These are phyloP conservation scores for Colletotrichum tofieldiae DNA, from an alignment of 2,329 filamentous ascomycete species.

Conservation along the genomic window DNA sequence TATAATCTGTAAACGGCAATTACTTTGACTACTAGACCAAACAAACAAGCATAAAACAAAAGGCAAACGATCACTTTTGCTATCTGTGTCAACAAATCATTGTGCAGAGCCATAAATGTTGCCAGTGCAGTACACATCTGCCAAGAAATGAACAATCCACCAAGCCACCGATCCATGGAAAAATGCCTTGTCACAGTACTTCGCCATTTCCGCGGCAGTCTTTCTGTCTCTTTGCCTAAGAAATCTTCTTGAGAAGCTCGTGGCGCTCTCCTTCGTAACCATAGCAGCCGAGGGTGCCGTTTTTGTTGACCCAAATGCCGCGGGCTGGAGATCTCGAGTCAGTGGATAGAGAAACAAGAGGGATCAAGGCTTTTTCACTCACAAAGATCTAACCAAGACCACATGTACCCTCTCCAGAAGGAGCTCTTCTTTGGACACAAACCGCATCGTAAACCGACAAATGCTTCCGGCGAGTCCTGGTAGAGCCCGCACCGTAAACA, in stretches of 20 bases:
- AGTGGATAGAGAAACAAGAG: neutral
- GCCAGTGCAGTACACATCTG: too few relatives aligned
- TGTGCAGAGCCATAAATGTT: too few relatives aligned
- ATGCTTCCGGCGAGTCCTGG: neutral
- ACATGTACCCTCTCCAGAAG: neutral
- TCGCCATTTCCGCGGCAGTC: neutral
- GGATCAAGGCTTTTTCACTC: neutral
- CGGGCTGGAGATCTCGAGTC: neutral
- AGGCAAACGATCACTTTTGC: too few relatives aligned
- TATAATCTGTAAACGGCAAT: too few relatives aligned
- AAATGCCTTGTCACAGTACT: neutral
- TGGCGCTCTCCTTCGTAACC: neutral
- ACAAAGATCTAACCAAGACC: slow-evolving; percentile 3
- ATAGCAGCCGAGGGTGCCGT: slow-evolving; percentile 13
- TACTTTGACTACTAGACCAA: too few relatives aligned
- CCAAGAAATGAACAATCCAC: too few relatives aligned
- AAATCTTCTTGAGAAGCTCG: neutral
- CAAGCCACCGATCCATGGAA: too few relatives aligned
- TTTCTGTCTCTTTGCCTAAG: neutral
- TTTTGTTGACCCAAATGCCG: slow-evolving; percentile 11
- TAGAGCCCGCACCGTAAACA: neutral
- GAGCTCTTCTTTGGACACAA: neutral
- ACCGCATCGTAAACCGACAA: neutral
- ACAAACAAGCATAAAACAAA: too few relatives aligned
- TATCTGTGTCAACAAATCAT: too few relatives aligned